These are phyloP conservation scores for Endocalyx cinctus DNA, from an alignment of 2,329 filamentous ascomycete genomes.

Conservation along the genomic window DNA sequence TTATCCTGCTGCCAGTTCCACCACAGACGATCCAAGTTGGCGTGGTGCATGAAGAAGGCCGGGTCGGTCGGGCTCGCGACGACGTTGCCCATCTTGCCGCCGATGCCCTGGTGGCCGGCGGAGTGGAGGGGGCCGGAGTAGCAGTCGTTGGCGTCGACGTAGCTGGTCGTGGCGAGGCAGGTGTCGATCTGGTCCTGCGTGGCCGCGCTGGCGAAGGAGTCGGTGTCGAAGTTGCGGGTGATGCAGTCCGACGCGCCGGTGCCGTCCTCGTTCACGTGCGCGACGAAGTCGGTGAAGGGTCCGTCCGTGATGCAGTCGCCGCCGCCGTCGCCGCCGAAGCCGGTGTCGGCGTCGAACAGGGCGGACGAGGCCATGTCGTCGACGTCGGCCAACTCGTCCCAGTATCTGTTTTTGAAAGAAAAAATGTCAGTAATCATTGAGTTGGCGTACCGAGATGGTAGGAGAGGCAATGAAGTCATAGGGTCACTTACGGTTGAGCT, in stretches of 20 bases:
- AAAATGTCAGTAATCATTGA: too few relatives aligned
- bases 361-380: slow-evolving; percentile 1
- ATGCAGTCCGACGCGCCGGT: slow-evolving; percentile 2
- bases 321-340: slow-evolving; percentile 3
- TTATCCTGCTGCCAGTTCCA: slow-evolving; percentile 5
- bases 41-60: slow-evolving; percentile 6
- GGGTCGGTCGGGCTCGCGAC: slow-evolving; percentile 2
- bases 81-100: slow-evolving; percentile 3
- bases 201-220: not conserved
- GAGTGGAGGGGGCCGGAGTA: not conserved
- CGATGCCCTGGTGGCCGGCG: slow-evolving; percentile 3
- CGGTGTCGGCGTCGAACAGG: slow-evolving; percentile 3
- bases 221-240: slow-evolving; percentile 2
- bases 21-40: slow-evolving; percentile 5
- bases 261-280: slow-evolving; percentile 1
- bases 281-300: slow-evolving; percentile 2
- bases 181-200: slow-evolving; percentile 4
- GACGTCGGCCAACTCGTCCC: not conserved
- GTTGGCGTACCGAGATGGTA: too few relatives aligned
- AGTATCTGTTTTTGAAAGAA: not conserved
- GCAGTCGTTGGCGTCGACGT: slow-evolving; percentile 4
- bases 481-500: slow-evolving; percentile 3
- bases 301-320: slow-evolving; percentile 2
- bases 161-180: slow-evolving; percentile 3
- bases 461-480: too few relatives aligned